These are phyloP conservation scores for Eimeria zaria DNA, from an alignment of 169 alveolate genomes.

Conservation along the genomic window DNA sequence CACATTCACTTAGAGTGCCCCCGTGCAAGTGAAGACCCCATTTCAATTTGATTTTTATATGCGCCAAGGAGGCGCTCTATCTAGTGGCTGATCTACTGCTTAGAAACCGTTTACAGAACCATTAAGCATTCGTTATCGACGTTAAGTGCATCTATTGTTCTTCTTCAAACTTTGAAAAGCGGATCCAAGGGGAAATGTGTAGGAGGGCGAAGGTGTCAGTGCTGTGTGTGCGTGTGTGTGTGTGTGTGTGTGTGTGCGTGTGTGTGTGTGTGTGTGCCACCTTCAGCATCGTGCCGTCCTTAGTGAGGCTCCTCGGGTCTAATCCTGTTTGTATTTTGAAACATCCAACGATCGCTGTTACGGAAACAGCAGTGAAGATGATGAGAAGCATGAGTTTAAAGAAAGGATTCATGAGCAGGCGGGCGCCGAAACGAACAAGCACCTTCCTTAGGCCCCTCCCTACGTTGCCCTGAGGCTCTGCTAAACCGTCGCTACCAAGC, in stretches of 20 bases:
- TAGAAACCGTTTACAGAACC: background rate
- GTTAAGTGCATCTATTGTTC: background rate
- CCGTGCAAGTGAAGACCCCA: background rate
- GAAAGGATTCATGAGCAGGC: constrained; percentile 75
- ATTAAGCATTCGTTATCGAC: background rate
- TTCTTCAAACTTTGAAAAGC: too few species aligned
- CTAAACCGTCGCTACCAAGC: constrained; percentile 67
- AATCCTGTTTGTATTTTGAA: constrained; percentile 54
- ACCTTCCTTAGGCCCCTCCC: constrained; percentile 75
- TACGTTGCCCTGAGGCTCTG: constrained; percentile 82
- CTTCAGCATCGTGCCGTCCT: constrained; percentile 76
- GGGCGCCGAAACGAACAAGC: constrained; percentile 74
- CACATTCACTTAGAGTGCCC: background rate
- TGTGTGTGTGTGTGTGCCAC: constrained; percentile 1
- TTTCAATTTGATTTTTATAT: background rate
- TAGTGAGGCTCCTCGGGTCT: constrained; percentile 77
- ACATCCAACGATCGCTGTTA: constrained; percentile 53
- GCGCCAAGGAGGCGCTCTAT: background rate
- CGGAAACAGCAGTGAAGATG: constrained; percentile 53
- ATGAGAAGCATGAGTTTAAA: constrained; percentile 68
- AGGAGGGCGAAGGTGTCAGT: background rate
- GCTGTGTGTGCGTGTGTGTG: background rate
- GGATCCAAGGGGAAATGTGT: background rate
- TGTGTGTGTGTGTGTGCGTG: background rate
- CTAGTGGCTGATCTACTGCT: background rate